phyloP scores from a whole-genome alignment of 1,284 basidiomycete species.

The Ceratobasidium sp. region DNA sequence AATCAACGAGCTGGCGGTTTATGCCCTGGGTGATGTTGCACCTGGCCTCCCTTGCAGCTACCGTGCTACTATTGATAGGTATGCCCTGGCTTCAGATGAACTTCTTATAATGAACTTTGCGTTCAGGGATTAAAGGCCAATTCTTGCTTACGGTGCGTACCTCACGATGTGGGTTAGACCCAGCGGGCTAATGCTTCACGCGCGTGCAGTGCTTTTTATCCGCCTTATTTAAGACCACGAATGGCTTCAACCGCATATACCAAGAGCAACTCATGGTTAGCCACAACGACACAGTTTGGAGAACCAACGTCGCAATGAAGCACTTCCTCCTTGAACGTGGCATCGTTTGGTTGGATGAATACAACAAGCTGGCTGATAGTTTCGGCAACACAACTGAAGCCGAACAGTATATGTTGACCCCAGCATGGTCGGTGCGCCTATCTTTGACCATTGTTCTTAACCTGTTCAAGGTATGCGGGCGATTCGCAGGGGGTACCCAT shows the following conservation, averaged over 20 bases:
- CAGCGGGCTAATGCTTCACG: no score
- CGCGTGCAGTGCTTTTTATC: slow-evolving; percentile 12
- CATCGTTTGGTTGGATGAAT: slow-evolving; percentile 22
- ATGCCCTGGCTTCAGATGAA: not conserved
- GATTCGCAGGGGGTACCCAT: no score
- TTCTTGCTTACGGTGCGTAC: slow-evolving; percentile 17
- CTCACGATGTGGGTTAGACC: no score
- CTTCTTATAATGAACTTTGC: not conserved
- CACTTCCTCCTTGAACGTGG: slow-evolving; percentile 13
- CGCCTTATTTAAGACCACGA: slow-evolving; percentile 10
- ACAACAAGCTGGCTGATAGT: slow-evolving; percentile 14
- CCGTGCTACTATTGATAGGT: slow-evolving; percentile 13
- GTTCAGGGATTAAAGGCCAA: slow-evolving; percentile 13
- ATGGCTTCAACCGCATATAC: no score
- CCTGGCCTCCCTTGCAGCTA: not conserved
- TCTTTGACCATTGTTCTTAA: no score
- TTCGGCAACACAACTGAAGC: not conserved
- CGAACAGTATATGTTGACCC: no score
- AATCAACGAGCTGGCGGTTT: not conserved
- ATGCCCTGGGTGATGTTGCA: slow-evolving; percentile 13
- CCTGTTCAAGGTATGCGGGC: no score
- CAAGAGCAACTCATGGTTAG: no score
- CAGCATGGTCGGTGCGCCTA: no score
- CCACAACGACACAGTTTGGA: not conserved
- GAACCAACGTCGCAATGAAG: slow-evolving; percentile 5